Percentiles rank a stretch among this genome's conserved stretches.
Evolutionary conservation across 2,329 filamentous ascomycete genomes (phyloP).

Genomic region (Aspergillus oerlinghausenensis): DNA sequence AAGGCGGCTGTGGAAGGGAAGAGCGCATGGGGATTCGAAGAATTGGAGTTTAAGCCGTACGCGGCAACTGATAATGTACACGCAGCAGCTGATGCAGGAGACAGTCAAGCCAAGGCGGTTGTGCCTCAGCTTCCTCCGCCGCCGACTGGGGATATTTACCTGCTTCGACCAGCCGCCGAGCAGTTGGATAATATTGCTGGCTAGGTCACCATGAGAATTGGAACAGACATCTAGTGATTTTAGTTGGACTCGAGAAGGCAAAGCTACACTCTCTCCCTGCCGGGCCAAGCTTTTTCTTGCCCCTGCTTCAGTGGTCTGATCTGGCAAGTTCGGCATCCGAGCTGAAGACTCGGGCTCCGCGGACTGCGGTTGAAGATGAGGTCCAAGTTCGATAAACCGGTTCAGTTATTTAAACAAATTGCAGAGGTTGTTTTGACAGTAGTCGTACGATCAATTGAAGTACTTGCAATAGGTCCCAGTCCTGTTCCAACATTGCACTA

Average conservation of each 20-base stretch:
- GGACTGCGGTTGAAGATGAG: not conserved
- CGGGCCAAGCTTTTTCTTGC: not conserved
- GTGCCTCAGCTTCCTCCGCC: not conserved
- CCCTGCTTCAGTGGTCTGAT: not conserved
- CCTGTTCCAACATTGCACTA: not conserved
- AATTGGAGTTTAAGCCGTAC: not conserved
- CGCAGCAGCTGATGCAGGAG: not conserved
- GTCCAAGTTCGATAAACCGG: not conserved
- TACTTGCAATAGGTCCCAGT: not conserved
- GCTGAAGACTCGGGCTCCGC: not conserved
- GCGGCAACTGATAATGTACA: not conserved
- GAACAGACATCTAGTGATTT: not conserved
- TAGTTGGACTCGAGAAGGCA: not conserved
- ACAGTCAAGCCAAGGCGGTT: not conserved
- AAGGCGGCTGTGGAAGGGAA: not conserved
- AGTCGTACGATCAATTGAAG: not conserved
- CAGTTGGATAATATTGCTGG: not conserved
- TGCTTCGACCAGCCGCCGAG: not conserved
- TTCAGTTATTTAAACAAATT: not conserved
- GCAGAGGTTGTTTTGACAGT: not conserved
- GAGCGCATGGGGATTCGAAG: not conserved
- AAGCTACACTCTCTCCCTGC: not conserved
- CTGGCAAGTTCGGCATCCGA: not conserved
- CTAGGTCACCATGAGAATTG: not conserved
- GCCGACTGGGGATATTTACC: not conserved